A percentile compares a stretch with the other conserved stretches of the same genome.
These are phyloP conservation scores for Drechslerella dactyloides DNA, from an alignment of 2,329 filamentous ascomycete genomes.

Conservation along the genomic window DNA sequence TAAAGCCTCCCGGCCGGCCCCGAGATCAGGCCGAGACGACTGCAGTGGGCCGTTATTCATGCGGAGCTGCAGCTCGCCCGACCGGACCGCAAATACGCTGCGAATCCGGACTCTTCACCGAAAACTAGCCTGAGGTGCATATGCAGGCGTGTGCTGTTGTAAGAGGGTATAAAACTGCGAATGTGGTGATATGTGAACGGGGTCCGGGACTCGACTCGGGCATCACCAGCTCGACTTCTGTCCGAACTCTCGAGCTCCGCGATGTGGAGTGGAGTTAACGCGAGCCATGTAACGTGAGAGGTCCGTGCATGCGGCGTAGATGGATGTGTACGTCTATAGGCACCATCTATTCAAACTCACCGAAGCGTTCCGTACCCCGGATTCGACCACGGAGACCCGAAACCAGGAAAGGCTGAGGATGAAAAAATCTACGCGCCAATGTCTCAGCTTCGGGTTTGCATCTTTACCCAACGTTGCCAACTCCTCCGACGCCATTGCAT, in stretches of 20 bases:
- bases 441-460: slow-evolving; percentile 16
- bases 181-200: neutral
- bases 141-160: slow-evolving; percentile 36
- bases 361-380: slow-evolving; percentile 38
- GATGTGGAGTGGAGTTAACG: neutral
- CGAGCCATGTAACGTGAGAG: neutral
- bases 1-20: neutral
- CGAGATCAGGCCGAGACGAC: neutral
- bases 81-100: neutral
- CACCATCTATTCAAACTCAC: slow-evolving; percentile 4
- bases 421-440: slow-evolving; percentile 24
- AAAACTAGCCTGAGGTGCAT: neutral
- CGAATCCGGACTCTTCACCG: neutral
- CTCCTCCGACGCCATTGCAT: neutral
- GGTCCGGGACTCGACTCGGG: neutral
- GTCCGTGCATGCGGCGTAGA: slow-evolving; percentile 7
- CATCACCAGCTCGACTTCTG: neutral
- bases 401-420: slow-evolving; percentile 42
- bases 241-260: slow-evolving; percentile 1
- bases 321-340: neutral
- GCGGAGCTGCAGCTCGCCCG: neutral
- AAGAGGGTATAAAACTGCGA: neutral
- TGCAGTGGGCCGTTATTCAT: neutral
- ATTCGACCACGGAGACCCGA: slow-evolving; percentile 25
- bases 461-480: neutral